phyloP scores from a whole-genome alignment of 140 eudicot genomes.

The Senecio squalidus region DNA sequence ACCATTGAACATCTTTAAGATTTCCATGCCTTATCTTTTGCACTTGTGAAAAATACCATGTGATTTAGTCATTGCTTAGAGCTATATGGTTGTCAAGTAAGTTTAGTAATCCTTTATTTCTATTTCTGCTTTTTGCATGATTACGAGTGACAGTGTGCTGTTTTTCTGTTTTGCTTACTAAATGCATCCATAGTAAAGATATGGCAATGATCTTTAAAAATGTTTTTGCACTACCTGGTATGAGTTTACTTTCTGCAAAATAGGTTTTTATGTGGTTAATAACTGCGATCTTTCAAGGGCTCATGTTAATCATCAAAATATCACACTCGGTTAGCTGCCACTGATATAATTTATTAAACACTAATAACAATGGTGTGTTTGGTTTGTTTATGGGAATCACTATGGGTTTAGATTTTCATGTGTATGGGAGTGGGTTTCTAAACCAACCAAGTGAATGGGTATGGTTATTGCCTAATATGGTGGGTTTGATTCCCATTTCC shows the following conservation, averaged over 20 bases:
- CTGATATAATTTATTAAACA: too few relatives aligned
- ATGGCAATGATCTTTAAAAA: not conserved
- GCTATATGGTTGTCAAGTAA: constrained; percentile 23
- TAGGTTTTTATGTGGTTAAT: not conserved
- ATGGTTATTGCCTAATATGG: too few relatives aligned
- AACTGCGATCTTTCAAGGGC: too few relatives aligned
- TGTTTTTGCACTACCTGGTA: not conserved
- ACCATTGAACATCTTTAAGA: constrained; percentile 52
- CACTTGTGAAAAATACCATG: constrained; percentile 10
- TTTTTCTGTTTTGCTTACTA: not conserved
- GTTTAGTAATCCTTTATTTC: constrained; percentile 17
- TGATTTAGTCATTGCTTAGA: constrained; percentile 19
- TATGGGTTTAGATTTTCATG: too few relatives aligned
- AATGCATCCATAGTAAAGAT: not conserved
- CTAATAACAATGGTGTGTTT: too few relatives aligned
- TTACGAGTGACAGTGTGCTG: not conserved
- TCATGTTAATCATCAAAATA: too few relatives aligned
- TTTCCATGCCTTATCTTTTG: not conserved
- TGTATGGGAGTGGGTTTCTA: too few relatives aligned
- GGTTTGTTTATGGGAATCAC: too few relatives aligned
- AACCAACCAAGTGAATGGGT: too few relatives aligned
- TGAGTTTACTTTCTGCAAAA: not conserved
- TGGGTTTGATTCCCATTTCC: too few relatives aligned
- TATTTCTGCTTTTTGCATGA: not conserved
- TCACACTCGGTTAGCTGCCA: too few relatives aligned